Evolutionary conservation across 2,329 filamentous ascomycete genomes (phyloP), one percentile per base, ranked within the genome.

Genomic region (Fusarium tuaranense): DNA sequence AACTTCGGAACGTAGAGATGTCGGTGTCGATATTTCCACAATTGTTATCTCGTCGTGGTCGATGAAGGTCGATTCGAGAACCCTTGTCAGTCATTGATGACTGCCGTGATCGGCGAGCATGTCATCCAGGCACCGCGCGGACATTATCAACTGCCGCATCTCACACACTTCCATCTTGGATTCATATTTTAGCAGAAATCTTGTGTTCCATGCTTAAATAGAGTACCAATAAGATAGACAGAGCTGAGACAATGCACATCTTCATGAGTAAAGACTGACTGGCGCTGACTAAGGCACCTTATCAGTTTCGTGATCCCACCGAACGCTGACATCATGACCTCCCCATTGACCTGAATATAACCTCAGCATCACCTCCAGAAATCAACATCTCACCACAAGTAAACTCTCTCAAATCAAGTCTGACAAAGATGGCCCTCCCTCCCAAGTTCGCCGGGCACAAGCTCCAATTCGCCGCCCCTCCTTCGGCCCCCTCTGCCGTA

Each of bases 361-460:
- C 25, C 55, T 41, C 65, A 63, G n/a, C 55, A 36, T 44, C 16
- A 65, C 61, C 62, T 44, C 48, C 9, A 36, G 16, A 34, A 34
- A 38, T 25, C 41, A 32, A 8, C 39, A 30, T 22, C 20, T 48
- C 14, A 61, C 32, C 32, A 20, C 46, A 25, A 63, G 25, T 14
- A 55, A 62, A 13, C 20, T 44, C 36, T 63, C 8, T 30, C 20
- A 9, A 63, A 22, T 30, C 20, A 9, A 63, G 30, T 34, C 32
- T 34, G n/a, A 48, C 65, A 69, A 81, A 70, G 63, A 95, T 95
- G 93, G 92, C 93, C 34, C 88, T 95, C 78, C 90, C 93, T 76
- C 93, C 93, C 76, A 94, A 92, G 81, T 95, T 94, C 85, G 92
- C 91, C 18, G 93, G 90, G 72, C 92, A 94, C 79, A 92, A 90